Conservation (phyloP, 331 rosid species). For the Arachis monticola region DNA sequence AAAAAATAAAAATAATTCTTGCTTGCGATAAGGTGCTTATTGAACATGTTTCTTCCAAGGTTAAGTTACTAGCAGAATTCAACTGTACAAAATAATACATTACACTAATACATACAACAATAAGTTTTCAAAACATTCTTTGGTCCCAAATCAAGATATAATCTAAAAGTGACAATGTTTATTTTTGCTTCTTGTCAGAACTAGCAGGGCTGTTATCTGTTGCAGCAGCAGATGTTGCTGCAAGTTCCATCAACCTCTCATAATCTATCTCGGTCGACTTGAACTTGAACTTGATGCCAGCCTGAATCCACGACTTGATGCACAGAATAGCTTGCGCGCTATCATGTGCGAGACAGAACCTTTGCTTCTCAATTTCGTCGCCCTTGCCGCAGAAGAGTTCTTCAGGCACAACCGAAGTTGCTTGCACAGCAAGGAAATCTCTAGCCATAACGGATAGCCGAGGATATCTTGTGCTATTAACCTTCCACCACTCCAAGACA, state of each 20-base stretch:
- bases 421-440: constrained; percentile 91
- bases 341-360: constrained; percentile 73
- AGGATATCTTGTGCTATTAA: constrained; percentile 80
- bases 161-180: constrained; percentile 28
- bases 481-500: constrained; percentile 99
- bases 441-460: constrained; percentile 94
- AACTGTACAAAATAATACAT: constrained; percentile 45
- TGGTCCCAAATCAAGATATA: constrained; percentile 27
- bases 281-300: constrained; percentile 80
- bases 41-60: constrained; percentile 62
- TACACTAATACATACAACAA: constrained; percentile 32
- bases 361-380: constrained; percentile 76
- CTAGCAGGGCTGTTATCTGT: constrained; percentile 52
- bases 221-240: constrained; percentile 52
- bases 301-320: constrained; percentile 83
- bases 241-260: constrained; percentile 86
- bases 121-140: constrained; percentile 16
- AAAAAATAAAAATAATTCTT: constrained; percentile 54
- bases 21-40: constrained; percentile 62
- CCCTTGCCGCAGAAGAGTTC: constrained; percentile 85
- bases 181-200: constrained; percentile 73
- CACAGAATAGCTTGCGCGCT: constrained; percentile 78
- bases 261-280: constrained; percentile 79
- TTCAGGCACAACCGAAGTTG: constrained; percentile 84
- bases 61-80: constrained; percentile 35